Evolutionary conservation across 1,139 yeast species (phyloP).

Genomic region (Protomyces gravidus): DNA sequence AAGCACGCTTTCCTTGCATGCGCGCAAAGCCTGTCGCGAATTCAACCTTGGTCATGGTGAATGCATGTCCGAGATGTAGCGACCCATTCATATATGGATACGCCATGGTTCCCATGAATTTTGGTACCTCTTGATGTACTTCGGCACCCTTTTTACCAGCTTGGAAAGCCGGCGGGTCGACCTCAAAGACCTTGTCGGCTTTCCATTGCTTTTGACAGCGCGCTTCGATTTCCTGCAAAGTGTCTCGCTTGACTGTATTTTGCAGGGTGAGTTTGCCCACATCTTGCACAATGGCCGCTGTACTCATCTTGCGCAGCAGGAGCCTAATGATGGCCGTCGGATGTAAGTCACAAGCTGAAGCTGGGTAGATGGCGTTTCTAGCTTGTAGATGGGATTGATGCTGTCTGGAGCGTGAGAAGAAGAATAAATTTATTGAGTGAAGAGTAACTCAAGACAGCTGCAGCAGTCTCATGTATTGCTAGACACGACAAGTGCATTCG

Average conservation of each 20-base stretch:
- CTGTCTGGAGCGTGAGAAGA: too few species aligned
- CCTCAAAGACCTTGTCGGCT: conserved; percentile 76
- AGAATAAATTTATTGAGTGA: too few species aligned
- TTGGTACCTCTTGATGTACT: conserved; percentile 74
- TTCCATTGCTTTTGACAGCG: conserved; percentile 85
- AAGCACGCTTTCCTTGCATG: conserved; percentile 86
- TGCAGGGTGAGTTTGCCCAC: conserved; percentile 23
- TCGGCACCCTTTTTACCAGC: conserved; percentile 45
- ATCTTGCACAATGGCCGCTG: conserved; percentile 6
- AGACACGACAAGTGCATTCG: too few species aligned
- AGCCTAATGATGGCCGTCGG: background rate
- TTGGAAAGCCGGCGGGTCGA: conserved; percentile 71
- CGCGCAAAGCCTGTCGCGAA: conserved; percentile 92
- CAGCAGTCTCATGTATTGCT: too few species aligned
- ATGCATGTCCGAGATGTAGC: conserved; percentile 94
- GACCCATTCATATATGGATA: conserved; percentile 99
- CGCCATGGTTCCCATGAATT: conserved; percentile 90
- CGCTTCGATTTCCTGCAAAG: conserved; percentile 81
- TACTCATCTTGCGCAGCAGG: conserved; percentile 14
- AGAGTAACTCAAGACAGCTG: too few species aligned
- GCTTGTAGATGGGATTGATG: too few species aligned
- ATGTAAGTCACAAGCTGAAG: too few species aligned
- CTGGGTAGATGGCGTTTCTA: too few species aligned
- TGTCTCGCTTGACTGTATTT: conserved; percentile 58
- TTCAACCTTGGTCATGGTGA: conserved; percentile 91